Evolutionary conservation across 495 filamentous ascomycete species (phyloP), one percentile per base, ranked within the genome.

Genomic region (Aspergillus saccharolyticus): DNA sequence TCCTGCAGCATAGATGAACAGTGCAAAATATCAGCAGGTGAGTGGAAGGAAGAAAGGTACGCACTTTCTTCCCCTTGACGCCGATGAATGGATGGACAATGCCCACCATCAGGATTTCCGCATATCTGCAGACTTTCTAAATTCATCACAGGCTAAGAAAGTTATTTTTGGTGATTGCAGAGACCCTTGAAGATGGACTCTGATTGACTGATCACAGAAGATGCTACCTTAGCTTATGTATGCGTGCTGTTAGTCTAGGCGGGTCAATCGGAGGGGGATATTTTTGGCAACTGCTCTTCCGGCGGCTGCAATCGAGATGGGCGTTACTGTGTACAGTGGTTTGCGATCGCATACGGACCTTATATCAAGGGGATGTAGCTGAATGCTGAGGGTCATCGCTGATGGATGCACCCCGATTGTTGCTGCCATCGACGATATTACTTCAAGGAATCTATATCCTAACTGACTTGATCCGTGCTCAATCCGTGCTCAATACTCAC

Each of bases 111-210:
- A 39, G 10, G 14, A 46, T 4, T 18, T 17, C 50, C 51, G 30
- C 18, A 43, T 54, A 17, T 46, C 55, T 57, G 55, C 55, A 52
- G 55, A 22, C 33, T 42, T 49, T 51, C 47, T 49, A 50, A 43
- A 52, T 57, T 50, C 48, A 57, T 57, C 55, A 57, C 55, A 52
- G 55, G 16, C 55, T 43, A 57, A 50, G 46, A 21, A 57, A 57
- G 55, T 57, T 57, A 57, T 57, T 57, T 57, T 30, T 21, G 46
- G 46, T 14, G 22, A 19, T 24, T 4, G 46, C 39, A 44, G 47
- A 28, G 47, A 44, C 48, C 17, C 45, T 21, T 20, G 14, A 28
- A 25, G 39, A 12, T 17, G 8, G 1, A 6, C 17, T 44, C 42
- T 44, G 18, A 44, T 43, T 54, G 52, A 12, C 12, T 39, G 14